phyloP scores from a whole-genome alignment of 352 stramenopile species.

The Globisporangium middletonii region DNA sequence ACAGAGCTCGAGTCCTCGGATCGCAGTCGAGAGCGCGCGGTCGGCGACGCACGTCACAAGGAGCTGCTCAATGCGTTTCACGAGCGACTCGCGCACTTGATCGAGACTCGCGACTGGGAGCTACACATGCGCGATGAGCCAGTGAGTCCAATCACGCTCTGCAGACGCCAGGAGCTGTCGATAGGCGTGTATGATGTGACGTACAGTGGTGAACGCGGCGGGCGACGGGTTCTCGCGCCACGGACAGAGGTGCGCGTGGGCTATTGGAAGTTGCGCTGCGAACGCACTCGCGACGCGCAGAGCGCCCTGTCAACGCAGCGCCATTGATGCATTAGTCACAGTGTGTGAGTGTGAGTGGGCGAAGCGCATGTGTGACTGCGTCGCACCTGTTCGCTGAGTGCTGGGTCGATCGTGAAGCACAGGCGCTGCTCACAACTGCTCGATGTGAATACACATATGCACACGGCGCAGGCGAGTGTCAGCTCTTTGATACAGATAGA shows the following conservation, averaged over 20 bases:
- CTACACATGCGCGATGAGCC: conserved; percentile 4
- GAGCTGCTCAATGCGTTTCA: conserved; percentile 9
- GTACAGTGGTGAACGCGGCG: conserved; percentile 44
- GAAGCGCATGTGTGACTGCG: background rate
- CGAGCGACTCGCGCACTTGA: conserved; percentile 12
- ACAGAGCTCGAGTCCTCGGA: background rate
- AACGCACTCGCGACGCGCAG: conserved; percentile 33
- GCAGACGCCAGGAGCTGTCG: no score
- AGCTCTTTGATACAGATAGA: no score
- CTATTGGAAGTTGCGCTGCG: conserved; percentile 28
- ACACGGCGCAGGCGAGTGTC: no score
- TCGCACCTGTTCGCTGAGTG: conserved; percentile 25
- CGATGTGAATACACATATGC: background rate
- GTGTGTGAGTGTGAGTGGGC: background rate
- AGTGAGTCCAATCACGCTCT: background rate
- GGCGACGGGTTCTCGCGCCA: conserved; percentile 58
- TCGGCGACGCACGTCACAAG: background rate
- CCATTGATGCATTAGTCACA: background rate
- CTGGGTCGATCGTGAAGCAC: conserved; percentile 46
- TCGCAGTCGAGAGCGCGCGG: background rate
- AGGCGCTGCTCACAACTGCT: conserved; percentile 36
- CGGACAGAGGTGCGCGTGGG: conserved; percentile 42
- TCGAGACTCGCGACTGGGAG: conserved; percentile 20
- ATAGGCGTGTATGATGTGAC: no score
- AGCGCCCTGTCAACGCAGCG: conserved; percentile 14